Conservation (phyloP, 1,284 basidiomycete species). For the Mycena citricolor region DNA sequence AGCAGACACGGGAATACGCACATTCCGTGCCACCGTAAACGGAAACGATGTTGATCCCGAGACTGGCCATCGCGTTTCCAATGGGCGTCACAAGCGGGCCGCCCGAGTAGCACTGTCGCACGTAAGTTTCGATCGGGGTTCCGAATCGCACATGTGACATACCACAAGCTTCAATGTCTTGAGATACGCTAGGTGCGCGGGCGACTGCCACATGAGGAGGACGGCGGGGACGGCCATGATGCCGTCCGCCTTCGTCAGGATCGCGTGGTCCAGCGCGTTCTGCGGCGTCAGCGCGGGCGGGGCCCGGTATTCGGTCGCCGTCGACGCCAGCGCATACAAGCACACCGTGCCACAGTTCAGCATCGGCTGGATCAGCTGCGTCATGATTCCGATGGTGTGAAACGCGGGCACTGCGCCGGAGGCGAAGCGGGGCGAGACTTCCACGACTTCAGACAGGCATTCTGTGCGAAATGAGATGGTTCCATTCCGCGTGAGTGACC, state of each 20-base stretch:
- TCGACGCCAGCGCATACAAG: constrained; percentile 33
- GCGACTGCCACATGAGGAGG: constrained; percentile 20
- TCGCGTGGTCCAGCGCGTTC: constrained; percentile 33
- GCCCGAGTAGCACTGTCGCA: constrained; percentile 5
- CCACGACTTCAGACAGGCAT: neutral
- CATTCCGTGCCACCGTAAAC: constrained; percentile 15
- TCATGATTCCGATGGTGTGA: constrained; percentile 33
- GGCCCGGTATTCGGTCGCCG: constrained; percentile 19
- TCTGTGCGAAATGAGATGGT: too few relatives aligned
- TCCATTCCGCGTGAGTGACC: too few relatives aligned
- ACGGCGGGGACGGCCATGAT: constrained; percentile 17
- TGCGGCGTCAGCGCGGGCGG: constrained; percentile 33
- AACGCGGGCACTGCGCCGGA: constrained; percentile 33
- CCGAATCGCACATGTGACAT: constrained; percentile 2
- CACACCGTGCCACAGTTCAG: constrained; percentile 28
- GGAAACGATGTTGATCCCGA: constrained; percentile 2
- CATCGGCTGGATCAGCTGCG: constrained; percentile 28
- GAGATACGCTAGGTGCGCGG: constrained; percentile 26
- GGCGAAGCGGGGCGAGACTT: constrained; percentile 20
- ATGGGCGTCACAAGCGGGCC: constrained; percentile 4
- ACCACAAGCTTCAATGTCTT: constrained; percentile 26
- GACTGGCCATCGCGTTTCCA: constrained; percentile 7
- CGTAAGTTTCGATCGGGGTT: neutral
- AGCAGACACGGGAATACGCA: neutral
- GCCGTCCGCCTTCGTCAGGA: constrained; percentile 28